Evolutionary conservation across 805 yeast genomes (phyloP), one percentile per base, ranked within the genome.

Genomic region (Cephaloascus fragrans): DNA sequence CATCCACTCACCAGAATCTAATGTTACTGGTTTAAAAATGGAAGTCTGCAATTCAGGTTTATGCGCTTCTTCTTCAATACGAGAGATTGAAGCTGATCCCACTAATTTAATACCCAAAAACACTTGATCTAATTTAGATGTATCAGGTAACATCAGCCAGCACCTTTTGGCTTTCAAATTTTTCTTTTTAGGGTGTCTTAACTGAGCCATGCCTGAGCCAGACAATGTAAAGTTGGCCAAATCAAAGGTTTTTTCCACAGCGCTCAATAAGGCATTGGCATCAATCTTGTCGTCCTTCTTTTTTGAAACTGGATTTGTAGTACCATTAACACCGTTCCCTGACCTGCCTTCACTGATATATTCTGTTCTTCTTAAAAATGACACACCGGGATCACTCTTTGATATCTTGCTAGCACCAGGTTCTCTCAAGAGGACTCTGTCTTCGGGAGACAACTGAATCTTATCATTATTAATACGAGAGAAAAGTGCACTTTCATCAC

Each of bases 351-450:
- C 80, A 29, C 83, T 77, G 9, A 87, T 83, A 56, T 90, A 90
- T 55, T 93, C 97, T 0, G 98, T 90, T 64, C 97, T 79, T 64
- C 97, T 80, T 55, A 90, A 70, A 61, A 90, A 89, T n/a, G 85
- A 72, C 12, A 84, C 83, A 35, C 79, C 71, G 43, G 70, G 71
- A 50, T 52, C 73, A 41, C 55, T 57, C 42, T 67, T 64, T 41
- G 62, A 52, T 39, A 64, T 58, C 41, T 57, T 60, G 17, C 71
- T 66, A 18, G 72, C 68, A 3, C 73, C 76, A 18, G 96, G 95
- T 55, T 88, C 96, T 53, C 87, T 75, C 39, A 93, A 68, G 37
- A 90, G 67, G 8, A 73, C 73, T 46, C 77, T 67, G 60, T 93
- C 97, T 39, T 73, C 73, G n/a, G 89, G 82, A 50, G 84, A 93